These are phyloP conservation scores for Butyriboletus loyo DNA, from an alignment of 768 basidiomycete species.

Conservation along the genomic window DNA sequence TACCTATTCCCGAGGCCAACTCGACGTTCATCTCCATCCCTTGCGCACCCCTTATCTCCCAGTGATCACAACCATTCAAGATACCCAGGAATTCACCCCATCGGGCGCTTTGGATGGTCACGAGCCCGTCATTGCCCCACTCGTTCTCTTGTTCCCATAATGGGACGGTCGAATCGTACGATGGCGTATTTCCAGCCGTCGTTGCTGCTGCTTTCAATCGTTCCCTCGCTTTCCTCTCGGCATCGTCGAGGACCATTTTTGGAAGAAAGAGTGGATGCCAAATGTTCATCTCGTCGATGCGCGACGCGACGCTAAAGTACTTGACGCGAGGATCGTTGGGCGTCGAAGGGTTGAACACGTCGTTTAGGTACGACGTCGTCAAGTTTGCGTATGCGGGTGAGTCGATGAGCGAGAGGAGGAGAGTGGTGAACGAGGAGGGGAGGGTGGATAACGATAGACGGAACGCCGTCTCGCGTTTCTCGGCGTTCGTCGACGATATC, in stretches of 20 bases:
- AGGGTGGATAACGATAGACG: constrained; percentile 59
- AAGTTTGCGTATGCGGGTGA: constrained; percentile 96
- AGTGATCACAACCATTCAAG: constrained; percentile 90
- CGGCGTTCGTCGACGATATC: constrained; percentile 1
- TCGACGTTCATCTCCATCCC: constrained; percentile 69
- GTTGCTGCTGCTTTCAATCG: constrained; percentile 35
- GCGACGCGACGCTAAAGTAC: constrained; percentile 89
- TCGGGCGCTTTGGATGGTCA: constrained; percentile 85
- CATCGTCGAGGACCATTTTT: constrained; percentile 88
- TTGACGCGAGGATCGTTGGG: constrained; percentile 80
- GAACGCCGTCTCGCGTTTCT: constrained; percentile 33
- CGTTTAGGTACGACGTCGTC: constrained; percentile 76
- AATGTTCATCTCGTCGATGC: constrained; percentile 60
- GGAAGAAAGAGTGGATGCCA: constrained; percentile 98
- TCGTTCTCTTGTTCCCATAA: constrained; percentile 51
- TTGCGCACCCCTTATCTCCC: constrained; percentile 90
- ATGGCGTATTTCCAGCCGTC: not conserved
- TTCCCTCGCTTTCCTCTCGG: constrained; percentile 60
- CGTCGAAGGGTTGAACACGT: constrained; percentile 77
- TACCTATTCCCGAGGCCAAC: constrained; percentile 49
- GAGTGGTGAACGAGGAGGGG: constrained; percentile 81
- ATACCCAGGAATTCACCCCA: constrained; percentile 97
- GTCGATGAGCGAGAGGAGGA: constrained; percentile 86
- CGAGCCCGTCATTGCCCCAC: constrained; percentile 91
- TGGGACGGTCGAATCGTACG: constrained; percentile 24